These are phyloP conservation scores for Ceratorhiza oryzae-sativae DNA, from an alignment of 1,284 basidiomycete genomes.

Conservation along the genomic window DNA sequence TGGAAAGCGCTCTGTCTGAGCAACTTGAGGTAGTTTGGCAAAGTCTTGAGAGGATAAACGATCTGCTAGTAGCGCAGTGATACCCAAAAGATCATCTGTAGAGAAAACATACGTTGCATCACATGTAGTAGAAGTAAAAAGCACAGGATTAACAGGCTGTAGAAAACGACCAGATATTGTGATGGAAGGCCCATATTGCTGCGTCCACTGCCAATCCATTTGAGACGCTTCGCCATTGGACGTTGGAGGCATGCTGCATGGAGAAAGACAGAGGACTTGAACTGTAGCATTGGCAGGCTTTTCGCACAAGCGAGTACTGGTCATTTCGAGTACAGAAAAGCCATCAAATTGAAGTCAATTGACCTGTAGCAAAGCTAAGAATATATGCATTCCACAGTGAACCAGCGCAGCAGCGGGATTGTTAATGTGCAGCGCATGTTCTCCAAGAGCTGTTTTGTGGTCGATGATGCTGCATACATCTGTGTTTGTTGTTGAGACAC, in stretches of 20 bases:
- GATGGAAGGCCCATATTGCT: background rate
- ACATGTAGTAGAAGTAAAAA: background rate
- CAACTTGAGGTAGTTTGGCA: background rate
- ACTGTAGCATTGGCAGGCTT: background rate
- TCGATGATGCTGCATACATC: background rate
- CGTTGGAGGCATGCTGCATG: background rate
- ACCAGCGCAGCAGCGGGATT: background rate
- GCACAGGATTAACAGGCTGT: background rate
- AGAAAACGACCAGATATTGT: background rate
- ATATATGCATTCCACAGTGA: background rate
- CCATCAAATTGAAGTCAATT: background rate
- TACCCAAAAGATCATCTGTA: background rate
- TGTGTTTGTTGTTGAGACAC: no score
- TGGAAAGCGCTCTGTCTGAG: background rate
- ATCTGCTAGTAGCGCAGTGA: background rate
- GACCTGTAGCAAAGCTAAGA: background rate
- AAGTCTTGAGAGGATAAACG: background rate
- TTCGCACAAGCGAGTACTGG: background rate
- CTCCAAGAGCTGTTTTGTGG: background rate
- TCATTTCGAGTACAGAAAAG: background rate
- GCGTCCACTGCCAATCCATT: background rate
- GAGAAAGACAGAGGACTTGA: background rate
- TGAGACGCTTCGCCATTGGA: background rate
- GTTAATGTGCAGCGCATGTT: background rate
- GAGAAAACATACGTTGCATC: background rate